Evolutionary conservation across 768 basidiomycete species (phyloP), one percentile per base, ranked within the genome.

Genomic region (Psilocybe subaeruginosa): DNA sequence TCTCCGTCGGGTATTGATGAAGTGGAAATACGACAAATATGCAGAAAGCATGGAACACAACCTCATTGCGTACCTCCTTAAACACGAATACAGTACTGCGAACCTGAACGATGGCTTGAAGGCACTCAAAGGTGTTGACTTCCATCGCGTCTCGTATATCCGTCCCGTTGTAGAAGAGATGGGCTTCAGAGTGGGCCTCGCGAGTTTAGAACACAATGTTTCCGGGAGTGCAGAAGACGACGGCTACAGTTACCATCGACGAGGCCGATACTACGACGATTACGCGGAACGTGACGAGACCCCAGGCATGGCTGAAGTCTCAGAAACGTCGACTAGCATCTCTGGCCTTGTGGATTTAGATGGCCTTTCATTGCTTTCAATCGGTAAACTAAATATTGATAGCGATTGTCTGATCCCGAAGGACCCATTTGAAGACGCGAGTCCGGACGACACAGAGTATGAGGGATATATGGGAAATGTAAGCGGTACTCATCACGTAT

Each of bases 391-490:
- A 4, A 30, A 57, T 1, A 23, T 79, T 7, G 58, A 64, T 0
- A 58, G 70, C 31, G 66, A 70, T 9, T 67, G 69, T 39, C 64
- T 80, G 14, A 69, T 80, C 29, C 77, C 76, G 0, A 67, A 68
- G 41, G 60, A 77, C 47, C 67, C 73, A 0, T 79, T 81, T 61
- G 71, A 78, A 33, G 73, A 64, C 29, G 55, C 35, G 5, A 55
- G 58, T 11, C 78, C 78, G 4, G 76, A 80, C 58, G 67, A 75
- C 3, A 64, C 67, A 16, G 71, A 79, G 2, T 80, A 78, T 49
- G 77, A 78, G 54, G 76, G 77, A 23, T 80, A 80, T 62, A 70
- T 72, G 66, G 78, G 76, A 11, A 79, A 80, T 66, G 81, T 80
- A 61, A 46, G 64, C 61, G 14, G 30, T 4, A 17, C 43, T 8